phyloP scores from a whole-genome alignment of 23 red algal genomes.

The Gracilaria caudata region DNA sequence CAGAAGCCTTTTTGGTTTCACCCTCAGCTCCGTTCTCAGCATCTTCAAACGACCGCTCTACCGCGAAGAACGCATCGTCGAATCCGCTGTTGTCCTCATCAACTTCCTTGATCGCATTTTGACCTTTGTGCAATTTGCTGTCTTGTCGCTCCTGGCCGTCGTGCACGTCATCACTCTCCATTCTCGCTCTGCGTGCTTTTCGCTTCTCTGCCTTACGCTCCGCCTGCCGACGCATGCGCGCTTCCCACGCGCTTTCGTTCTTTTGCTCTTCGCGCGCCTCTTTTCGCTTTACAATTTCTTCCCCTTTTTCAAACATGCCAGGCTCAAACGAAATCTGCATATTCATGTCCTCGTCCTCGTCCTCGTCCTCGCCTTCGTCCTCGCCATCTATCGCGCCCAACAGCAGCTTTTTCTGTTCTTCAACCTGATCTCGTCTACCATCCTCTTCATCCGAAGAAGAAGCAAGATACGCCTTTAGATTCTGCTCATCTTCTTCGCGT shows the following conservation, averaged over 20 bases:
- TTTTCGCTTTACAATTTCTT: slow-evolving; percentile 76
- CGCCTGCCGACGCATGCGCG: slow-evolving; percentile 70
- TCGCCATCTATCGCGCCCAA: slow-evolving; percentile 25
- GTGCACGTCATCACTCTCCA: not conserved
- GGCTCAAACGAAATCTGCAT: slow-evolving; percentile 86
- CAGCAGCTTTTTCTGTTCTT: slow-evolving; percentile 28
- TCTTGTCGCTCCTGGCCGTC: not conserved
- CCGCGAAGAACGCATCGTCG: slow-evolving; percentile 82
- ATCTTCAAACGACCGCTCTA: slow-evolving; percentile 37
- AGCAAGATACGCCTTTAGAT: slow-evolving; percentile 94
- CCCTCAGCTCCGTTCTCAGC: slow-evolving; percentile 17
- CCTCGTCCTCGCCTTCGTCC: slow-evolving; percentile 42
- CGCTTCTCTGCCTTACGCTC: slow-evolving; percentile 86
- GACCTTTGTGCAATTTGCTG: not conserved
- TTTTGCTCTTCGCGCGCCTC: slow-evolving; percentile 50
- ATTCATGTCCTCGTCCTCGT: slow-evolving; percentile 54
- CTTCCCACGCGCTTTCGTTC: slow-evolving; percentile 85
- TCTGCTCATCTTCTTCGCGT: slow-evolving; percentile 84
- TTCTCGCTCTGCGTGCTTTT: slow-evolving; percentile 32
- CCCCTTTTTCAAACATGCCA: slow-evolving; percentile 79
- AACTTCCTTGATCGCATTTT: not conserved
- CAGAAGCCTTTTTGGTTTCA: not conserved
- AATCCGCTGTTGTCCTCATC: slow-evolving; percentile 14
- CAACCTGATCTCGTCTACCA: not conserved
- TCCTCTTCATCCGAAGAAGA: slow-evolving; percentile 64